phyloP scores from a whole-genome alignment of 1,284 basidiomycete genomes.

The Lignosus rhinocerotis region DNA sequence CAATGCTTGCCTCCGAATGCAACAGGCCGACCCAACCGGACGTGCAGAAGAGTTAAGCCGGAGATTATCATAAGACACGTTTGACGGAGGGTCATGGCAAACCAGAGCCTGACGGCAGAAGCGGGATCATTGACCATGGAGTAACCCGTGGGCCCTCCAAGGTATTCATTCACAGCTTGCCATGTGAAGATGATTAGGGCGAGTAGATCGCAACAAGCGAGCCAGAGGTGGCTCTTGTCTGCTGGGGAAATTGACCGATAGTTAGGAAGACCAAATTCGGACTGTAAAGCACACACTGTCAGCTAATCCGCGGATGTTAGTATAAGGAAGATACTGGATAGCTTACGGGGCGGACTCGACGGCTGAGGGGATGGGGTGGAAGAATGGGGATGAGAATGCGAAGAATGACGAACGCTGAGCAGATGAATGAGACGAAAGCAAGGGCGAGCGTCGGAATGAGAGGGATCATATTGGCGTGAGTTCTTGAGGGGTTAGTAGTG shows the following conservation, averaged over 20 bases:
- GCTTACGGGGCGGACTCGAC: conserved; percentile 67
- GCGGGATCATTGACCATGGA: conserved; percentile 46
- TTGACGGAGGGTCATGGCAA: conserved; percentile 61
- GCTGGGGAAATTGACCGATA: conserved; percentile 62
- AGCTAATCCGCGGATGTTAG: conserved; percentile 21
- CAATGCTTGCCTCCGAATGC: conserved; percentile 66
- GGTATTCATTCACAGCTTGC: conserved; percentile 57
- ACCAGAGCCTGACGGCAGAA: conserved; percentile 60
- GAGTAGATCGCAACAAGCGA: conserved; percentile 62
- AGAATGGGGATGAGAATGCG: conserved; percentile 70
- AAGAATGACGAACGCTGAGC: conserved; percentile 71
- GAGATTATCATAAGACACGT: conserved; percentile 62
- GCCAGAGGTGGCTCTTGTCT: conserved; percentile 71
- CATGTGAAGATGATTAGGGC: conserved; percentile 63
- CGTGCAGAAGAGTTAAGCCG: conserved; percentile 61
- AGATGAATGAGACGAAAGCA: conserved; percentile 66
- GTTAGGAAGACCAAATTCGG: conserved; percentile 70
- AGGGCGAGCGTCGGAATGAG: conserved; percentile 64
- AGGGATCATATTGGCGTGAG: conserved; percentile 52
- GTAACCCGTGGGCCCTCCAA: conserved; percentile 44
- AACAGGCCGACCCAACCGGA: conserved; percentile 65
- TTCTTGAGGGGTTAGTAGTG: conserved; percentile 16
- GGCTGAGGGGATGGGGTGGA: conserved; percentile 67
- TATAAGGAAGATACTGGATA: conserved; percentile 6
- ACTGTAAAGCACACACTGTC: conserved; percentile 37